phyloP scores from a whole-genome alignment of 768 basidiomycete species.

The Pholiota molesta region DNA sequence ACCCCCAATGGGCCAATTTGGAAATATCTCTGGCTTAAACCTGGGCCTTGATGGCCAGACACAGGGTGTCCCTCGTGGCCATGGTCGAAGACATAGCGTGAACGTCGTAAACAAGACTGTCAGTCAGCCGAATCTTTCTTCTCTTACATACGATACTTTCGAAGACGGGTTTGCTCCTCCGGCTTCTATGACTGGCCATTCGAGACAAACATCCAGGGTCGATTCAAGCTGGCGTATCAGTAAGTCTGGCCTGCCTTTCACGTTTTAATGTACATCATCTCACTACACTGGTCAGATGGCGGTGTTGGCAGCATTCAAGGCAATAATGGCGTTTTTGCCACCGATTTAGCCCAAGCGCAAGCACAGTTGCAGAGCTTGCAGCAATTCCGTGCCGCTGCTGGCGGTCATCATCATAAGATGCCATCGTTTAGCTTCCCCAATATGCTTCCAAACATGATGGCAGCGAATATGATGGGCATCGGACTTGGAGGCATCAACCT shows the following conservation, averaged over 20 bases:
- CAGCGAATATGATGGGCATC: conserved; percentile 94
- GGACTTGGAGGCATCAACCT: conserved; percentile 82
- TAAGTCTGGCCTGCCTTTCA: conserved; percentile 40
- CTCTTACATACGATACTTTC: conserved; percentile 62
- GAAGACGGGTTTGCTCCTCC: conserved; percentile 82
- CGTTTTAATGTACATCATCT: conserved; percentile 3
- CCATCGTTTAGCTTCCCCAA: conserved; percentile 97
- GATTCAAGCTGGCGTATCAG: conserved; percentile 92
- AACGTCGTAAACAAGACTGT: conserved; percentile 83
- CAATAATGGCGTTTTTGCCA: conserved; percentile 59
- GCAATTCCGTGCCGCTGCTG: conserved; percentile 94
- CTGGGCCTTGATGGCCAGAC: conserved; percentile 67
- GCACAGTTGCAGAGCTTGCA: conserved; percentile 95
- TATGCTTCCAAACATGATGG: conserved; percentile 97
- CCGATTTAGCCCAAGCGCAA: conserved; percentile 95
- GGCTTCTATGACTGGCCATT: conserved; percentile 63
- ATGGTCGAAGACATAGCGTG: conserved; percentile 89
- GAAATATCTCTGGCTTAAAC: conserved; percentile 50
- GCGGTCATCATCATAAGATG: conserved; percentile 96
- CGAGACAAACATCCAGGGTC: conserved; percentile 72
- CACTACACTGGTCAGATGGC: conserved; percentile 53
- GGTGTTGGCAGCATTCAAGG: conserved; percentile 72
- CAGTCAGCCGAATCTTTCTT: conserved; percentile 48
- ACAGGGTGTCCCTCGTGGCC: conserved; percentile 74
- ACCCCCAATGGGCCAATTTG: conserved; percentile 71